phyloP scores from a whole-genome alignment of 2,329 filamentous ascomycete species.

The Tolypocladium ophioglossoides region DNA sequence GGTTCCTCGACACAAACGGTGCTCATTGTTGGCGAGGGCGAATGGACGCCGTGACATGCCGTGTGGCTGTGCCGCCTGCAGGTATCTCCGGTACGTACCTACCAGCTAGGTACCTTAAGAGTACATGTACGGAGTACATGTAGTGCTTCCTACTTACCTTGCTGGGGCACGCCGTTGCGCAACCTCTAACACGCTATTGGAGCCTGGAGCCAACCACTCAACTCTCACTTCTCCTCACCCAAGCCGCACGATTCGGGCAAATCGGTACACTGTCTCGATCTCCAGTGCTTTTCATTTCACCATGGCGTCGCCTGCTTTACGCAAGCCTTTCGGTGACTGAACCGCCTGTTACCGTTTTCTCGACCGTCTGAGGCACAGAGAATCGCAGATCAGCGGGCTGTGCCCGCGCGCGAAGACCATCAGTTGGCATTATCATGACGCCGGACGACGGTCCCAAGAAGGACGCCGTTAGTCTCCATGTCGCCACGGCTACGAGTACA shows the following conservation, averaged over 20 bases:
- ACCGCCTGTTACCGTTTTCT: neutral
- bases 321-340: neutral
- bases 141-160: neutral
- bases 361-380: neutral
- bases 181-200: conserved; percentile 1
- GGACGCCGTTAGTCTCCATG: neutral
- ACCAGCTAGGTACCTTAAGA: neutral
- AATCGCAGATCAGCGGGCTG: neutral
- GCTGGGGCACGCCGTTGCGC: neutral
- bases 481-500: neutral
- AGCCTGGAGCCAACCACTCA: neutral
- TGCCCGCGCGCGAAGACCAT: neutral
- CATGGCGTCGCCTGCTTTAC: neutral
- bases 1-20: neutral
- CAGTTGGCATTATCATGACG: neutral
- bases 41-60: neutral
- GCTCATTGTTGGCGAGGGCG: neutral
- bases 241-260: neutral
- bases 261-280: neutral
- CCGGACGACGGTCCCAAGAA: neutral
- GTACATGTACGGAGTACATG: too few species aligned
- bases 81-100: neutral
- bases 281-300: neutral
- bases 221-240: neutral
- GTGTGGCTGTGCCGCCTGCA: neutral